Base-by-base conservation (phyloP, 2,329 filamentous ascomycete species). In the Exophiala oligosperma region DNA sequence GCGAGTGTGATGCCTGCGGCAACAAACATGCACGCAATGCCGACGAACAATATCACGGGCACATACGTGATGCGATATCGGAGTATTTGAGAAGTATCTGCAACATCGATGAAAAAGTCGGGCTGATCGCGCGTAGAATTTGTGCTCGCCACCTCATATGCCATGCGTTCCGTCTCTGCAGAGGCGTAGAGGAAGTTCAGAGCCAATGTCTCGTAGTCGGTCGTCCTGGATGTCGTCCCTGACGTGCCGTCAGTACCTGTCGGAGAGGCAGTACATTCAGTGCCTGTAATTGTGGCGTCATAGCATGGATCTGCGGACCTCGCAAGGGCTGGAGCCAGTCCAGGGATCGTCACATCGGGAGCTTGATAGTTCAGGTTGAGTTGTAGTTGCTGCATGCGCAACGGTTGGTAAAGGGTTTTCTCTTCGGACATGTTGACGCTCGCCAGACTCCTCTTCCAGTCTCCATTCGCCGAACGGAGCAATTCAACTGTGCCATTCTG, bases 41-140 rank as follows among this genome's bases (percentile, higher is more conserved):
- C 61, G 4, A 61, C 12, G 2, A 66, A 17, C 14, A 66, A 29
- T 7, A 66, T 56, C 23, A 47, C 46, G 8, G 62, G 64, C 3
- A 66, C 62, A 24, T 63, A 61, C 8, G 62, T 66, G 35, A 66
- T 64, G 26, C 60, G 60, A 44, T 64, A 66, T 11, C 35, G 47
- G 7, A 56, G 43, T 17, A 35, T 37, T 12, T 37, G 47, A 23
- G 21, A 37, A 5, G 54, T 44, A 14, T 32, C 55, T 1, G 28
- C 17, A 4, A 64, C 62, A 3, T 52, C 11, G 57, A 53, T 14
- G 29, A 54, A 55, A n/a, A 48, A 57, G 24, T 26, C 46, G 6
- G 46, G 46, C 12, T 28, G 23, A 35, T 35, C 57, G 40, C 3
- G 54, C 28, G 62, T 32, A n/a, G 52, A 28, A 29, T 28, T 51